Base-by-base conservation (phyloP, 352 stramenopile genomes). In the Pythium oligandrum region DNA sequence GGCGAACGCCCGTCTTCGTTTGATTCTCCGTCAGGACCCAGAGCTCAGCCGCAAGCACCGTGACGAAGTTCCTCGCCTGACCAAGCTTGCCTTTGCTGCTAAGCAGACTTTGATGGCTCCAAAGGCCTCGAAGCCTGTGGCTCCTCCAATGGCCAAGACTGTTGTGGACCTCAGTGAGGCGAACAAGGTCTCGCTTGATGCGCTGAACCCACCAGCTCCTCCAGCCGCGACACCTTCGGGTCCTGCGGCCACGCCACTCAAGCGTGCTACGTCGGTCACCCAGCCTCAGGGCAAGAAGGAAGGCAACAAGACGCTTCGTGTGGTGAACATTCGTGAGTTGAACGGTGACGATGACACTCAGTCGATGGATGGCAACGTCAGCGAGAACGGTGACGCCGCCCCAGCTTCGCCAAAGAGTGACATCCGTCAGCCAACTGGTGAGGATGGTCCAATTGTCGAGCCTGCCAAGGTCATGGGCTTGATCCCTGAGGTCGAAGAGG, bases 401-500 rank as follows among this genome's bases (percentile, higher is more conserved):
- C 42, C 33, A 4, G 31, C 51, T 2, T 12, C 7, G 7, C 38
- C 38, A 12, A 58, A 54, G 47, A 53, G 34, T n/a, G 45, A 12
- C 31, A 66, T 94, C 34, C 81, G 83, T 51, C 83, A 94, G 60
- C 83, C 83, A 3, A 94, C 80, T 11, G 83, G 83, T 36, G 74
- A 88, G 9, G 83, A 94, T 47, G 83, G 83, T 8, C 75, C 75
- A 33, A 70, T 92, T 30, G 64, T 68, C 31, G 76, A 77, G 34
- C 83, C 83, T 17, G 83, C 68, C 17, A 88, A 87, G 61, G 75
- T 94, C 46, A 94, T 94, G 81, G 82, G 83, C 4, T 71, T 90
- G 34, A 68, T 90, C 39, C 51, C 79, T 10, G 71, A 87, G 33
- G 47, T 78, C 30, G 73, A 88, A 30, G 70, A 76, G 12, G 76